These are phyloP conservation scores for Backusella luteola DNA, from an alignment of 192 early-diverging fungal genomes.

Conservation along the genomic window DNA sequence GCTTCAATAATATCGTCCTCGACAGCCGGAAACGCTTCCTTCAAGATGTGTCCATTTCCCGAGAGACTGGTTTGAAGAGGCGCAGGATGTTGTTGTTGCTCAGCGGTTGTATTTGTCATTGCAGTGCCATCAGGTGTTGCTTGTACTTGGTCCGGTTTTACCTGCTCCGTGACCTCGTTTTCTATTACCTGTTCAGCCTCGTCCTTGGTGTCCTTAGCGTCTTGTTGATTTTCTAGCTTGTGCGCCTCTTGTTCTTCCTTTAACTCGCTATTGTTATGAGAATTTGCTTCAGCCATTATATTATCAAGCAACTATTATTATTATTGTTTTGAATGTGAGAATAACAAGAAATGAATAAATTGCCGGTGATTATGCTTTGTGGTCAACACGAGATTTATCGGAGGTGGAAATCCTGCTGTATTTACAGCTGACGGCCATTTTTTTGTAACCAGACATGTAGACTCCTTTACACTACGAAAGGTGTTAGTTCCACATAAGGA, in stretches of 20 bases:
- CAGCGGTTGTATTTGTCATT: not conserved
- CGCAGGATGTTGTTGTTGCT: not conserved
- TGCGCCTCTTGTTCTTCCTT: not conserved
- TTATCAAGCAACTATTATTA: not conserved
- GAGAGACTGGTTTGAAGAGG: not conserved
- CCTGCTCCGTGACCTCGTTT: not conserved
- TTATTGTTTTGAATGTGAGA: not conserved
- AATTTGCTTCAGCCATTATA: not conserved
- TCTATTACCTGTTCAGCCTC: not conserved
- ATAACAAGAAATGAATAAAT: not conserved
- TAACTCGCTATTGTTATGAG: not conserved
- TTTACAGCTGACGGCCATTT: too few species aligned
- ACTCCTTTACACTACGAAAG: too few species aligned
- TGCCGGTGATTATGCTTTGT: not conserved
- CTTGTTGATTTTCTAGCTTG: not conserved
- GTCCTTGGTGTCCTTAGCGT: not conserved
- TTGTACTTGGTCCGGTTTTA: not conserved
- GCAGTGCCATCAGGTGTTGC: not conserved
- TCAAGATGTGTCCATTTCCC: constrained; percentile 34
- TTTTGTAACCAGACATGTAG: too few species aligned
- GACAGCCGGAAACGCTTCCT: constrained; percentile 52
- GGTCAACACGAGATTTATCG: too few species aligned
- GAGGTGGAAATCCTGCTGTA: too few species aligned
- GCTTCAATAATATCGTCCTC: constrained; percentile 51
- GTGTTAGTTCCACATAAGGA: too few species aligned